Percentiles rank a stretch among this genome's conserved stretches.
Conservation (phyloP, 2,329 filamentous ascomycete species). For the Aschersonia sp. region DNA sequence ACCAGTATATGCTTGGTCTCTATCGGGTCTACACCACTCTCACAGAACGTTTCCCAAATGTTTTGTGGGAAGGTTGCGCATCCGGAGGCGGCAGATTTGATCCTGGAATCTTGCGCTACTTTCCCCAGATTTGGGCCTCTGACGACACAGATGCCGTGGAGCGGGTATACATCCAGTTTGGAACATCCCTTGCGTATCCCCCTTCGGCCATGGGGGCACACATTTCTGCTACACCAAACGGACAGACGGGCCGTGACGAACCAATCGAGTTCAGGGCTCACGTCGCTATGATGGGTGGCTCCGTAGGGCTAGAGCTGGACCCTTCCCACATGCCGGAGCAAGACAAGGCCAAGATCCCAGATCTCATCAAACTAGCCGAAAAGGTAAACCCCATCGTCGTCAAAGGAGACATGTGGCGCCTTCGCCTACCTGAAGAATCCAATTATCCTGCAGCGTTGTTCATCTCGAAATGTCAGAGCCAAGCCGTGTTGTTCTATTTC, state of each 20-base stretch:
- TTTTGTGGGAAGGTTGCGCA: conserved; percentile 53
- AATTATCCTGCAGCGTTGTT: conserved; percentile 51
- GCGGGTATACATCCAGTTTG: conserved; percentile 47
- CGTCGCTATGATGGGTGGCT: conserved; percentile 55
- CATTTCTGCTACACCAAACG: conserved; percentile 45
- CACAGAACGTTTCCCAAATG: conserved; percentile 42
- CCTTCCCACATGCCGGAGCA: conserved; percentile 33
- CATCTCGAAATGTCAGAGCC: conserved; percentile 31
- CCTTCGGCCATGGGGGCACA: conserved; percentile 52
- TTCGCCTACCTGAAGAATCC: conserved; percentile 40
- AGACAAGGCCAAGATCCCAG: conserved; percentile 38
- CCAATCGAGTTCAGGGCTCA: conserved; percentile 47
- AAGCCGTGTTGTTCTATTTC: conserved; percentile 44
- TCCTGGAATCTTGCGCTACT: conserved; percentile 46
- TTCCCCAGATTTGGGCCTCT: conserved; percentile 50
- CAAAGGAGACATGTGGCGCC: conserved; percentile 42
- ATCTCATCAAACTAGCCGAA: conserved; percentile 36
- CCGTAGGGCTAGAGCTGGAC: conserved; percentile 50
- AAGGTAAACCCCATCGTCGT: conserved; percentile 45
- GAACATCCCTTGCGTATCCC: conserved; percentile 48
- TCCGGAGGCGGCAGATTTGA: conserved; percentile 52
- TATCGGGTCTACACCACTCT: conserved; percentile 47
- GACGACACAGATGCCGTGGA: conserved; percentile 50
- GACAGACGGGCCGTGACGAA: conserved; percentile 36
- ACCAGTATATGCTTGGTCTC: conserved; percentile 47